Evolutionary conservation across 345 rosid genomes (phyloP).

Genomic region (Populus pruinosa): DNA sequence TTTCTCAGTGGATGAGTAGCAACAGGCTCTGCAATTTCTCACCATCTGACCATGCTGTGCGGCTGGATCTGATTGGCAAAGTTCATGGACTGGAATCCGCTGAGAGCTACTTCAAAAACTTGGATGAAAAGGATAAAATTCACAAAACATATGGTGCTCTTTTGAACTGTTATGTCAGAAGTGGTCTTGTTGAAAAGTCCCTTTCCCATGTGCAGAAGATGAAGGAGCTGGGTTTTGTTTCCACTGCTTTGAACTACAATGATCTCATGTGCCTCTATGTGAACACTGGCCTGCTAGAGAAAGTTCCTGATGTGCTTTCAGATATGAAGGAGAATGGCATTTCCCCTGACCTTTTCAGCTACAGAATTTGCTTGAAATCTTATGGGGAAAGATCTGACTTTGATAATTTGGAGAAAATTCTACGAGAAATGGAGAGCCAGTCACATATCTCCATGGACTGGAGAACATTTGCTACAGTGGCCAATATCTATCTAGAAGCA

Average conservation of each 20-base stretch:
- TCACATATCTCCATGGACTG: conserved; percentile 39
- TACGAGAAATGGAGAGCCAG: conserved; percentile 36
- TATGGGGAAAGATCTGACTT: conserved; percentile 34
- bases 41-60: conserved; percentile 33
- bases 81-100: conserved; percentile 40
- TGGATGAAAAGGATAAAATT: conserved; percentile 27
- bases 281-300: conserved; percentile 29
- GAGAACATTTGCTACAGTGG: conserved; percentile 33
- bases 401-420: conserved; percentile 32
- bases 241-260: conserved; percentile 30
- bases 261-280: conserved; percentile 39
- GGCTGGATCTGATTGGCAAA: conserved; percentile 43
- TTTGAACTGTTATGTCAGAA: conserved; percentile 41
- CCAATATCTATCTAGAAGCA: conserved; percentile 35
- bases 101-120: conserved; percentile 35
- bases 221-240: conserved; percentile 36
- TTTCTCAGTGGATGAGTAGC: conserved; percentile 39
- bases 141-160: conserved; percentile 45
- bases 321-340: conserved; percentile 44
- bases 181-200: conserved; percentile 39
- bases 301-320: conserved; percentile 31
- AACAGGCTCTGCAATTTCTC: conserved; percentile 16
- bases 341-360: conserved; percentile 39
- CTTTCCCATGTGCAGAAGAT: conserved; percentile 37
- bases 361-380: conserved; percentile 39